Conservation (phyloP, 192 early-diverging fungal genomes). For the Piromyces finnis region DNA sequence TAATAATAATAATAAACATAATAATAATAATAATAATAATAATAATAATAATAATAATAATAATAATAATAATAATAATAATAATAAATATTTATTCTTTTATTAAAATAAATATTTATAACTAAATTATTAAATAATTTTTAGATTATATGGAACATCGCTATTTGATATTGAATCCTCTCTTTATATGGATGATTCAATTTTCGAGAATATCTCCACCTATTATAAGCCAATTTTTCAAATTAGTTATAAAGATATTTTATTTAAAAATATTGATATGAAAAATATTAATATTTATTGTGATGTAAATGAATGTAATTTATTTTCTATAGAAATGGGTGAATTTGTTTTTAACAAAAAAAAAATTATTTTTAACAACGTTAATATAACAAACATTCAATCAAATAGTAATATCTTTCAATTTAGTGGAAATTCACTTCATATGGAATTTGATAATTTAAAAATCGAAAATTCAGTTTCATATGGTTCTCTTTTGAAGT, state of each 20-base stretch:
- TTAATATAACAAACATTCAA: not conserved
- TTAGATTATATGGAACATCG: not conserved
- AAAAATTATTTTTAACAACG: not conserved
- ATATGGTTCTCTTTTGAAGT: not conserved
- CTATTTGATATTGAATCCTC: not conserved
- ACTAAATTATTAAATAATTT: too few species aligned
- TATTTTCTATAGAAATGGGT: not conserved
- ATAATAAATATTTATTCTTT: too few species aligned
- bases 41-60: too few species aligned
- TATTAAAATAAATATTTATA: too few species aligned
- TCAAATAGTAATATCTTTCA: not conserved
- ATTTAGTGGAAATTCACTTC: not conserved
- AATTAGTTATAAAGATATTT: not conserved
- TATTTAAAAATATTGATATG: not conserved
- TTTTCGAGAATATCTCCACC: not conserved
- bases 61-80: too few species aligned
- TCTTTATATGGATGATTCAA: not conserved
- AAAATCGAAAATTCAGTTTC: not conserved
- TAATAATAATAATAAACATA: too few species aligned
- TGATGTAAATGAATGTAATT: not conserved
- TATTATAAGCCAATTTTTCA: not conserved
- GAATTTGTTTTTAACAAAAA: not conserved
- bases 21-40: too few species aligned
- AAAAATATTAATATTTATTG: not conserved
- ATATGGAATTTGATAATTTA: not conserved